These are phyloP conservation scores for Metschnikowia continentalis DNA, from an alignment of 805 yeast genomes.

Conservation along the genomic window DNA sequence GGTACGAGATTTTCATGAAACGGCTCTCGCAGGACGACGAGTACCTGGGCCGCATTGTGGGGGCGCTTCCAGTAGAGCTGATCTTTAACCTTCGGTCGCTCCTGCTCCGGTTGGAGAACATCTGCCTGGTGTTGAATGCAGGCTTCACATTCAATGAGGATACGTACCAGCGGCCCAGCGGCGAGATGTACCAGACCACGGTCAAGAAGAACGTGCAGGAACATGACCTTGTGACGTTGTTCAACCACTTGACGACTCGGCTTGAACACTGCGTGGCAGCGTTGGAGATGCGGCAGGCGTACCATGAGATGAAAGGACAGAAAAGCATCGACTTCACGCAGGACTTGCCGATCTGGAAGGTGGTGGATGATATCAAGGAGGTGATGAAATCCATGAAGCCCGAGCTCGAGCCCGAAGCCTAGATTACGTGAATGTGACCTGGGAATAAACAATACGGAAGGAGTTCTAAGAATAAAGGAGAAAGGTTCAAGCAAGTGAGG, in stretches of 20 bases:
- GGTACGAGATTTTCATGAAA: conserved; percentile 47
- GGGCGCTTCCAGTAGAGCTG: conserved; percentile 40
- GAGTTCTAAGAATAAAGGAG: too few species aligned
- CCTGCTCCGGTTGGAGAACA: conserved; percentile 54
- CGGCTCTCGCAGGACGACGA: conserved; percentile 18
- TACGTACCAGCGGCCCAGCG: conserved; percentile 23
- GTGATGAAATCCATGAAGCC: conserved; percentile 2
- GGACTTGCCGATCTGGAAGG: conserved; percentile 18
- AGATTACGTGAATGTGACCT: too few species aligned
- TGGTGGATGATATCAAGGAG: conserved; percentile 25
- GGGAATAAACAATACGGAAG: too few species aligned
- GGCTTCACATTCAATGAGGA: conserved; percentile 29
- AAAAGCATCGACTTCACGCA: conserved; percentile 22
- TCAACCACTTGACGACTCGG: conserved; percentile 66
- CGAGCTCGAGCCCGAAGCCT: too few species aligned
- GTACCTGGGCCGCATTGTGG: conserved; percentile 28
- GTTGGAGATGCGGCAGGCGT: conserved; percentile 29
- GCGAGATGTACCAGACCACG: conserved; percentile 21
- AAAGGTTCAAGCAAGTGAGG: too few species aligned
- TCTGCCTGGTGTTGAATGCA: conserved; percentile 49
- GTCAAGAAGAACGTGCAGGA: conserved; percentile 22
- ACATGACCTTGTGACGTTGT: conserved; percentile 47
- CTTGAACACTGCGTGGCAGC: conserved; percentile 54
- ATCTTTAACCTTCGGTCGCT: conserved; percentile 51
- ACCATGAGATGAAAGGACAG: conserved; percentile 17